These are phyloP conservation scores for Quercus engelmannii DNA, from an alignment of 306 rosid genomes.

Conservation along the genomic window DNA sequence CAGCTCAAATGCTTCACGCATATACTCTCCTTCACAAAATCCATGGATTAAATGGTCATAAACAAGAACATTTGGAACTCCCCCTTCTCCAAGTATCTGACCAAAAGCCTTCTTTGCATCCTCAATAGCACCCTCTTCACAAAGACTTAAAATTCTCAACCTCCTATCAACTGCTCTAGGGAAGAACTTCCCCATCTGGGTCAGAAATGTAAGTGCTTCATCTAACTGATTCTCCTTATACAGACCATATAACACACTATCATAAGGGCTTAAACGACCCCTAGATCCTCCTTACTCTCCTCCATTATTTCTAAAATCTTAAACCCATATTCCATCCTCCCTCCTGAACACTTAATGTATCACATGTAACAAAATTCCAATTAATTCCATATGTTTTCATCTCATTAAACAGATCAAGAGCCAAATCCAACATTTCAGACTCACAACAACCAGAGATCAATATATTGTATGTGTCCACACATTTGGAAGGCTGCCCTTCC, in stretches of 20 bases:
- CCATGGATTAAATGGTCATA: conserved; percentile 46
- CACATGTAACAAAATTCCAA: conserved; percentile 51
- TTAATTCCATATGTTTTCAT: conserved; percentile 69
- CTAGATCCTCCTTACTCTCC: conserved; percentile 48
- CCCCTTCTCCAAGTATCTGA: conserved; percentile 51
- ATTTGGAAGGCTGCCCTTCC: conserved; percentile 65
- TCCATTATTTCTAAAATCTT: conserved; percentile 62
- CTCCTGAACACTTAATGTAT: conserved; percentile 51
- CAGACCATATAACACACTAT: conserved; percentile 66
- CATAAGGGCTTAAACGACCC: conserved; percentile 63
- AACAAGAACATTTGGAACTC: conserved; percentile 58
- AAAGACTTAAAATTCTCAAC: conserved; percentile 39
- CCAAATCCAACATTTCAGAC: conserved; percentile 49
- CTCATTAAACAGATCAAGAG: conserved; percentile 65
- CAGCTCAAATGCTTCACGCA: conserved; percentile 57
- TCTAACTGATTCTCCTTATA: conserved; percentile 48
- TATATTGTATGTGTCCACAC: conserved; percentile 59
- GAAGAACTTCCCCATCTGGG: conserved; percentile 45
- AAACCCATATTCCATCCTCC: conserved; percentile 58
- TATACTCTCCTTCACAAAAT: conserved; percentile 38
- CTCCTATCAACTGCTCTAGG: conserved; percentile 73
- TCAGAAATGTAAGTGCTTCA: conserved; percentile 55
- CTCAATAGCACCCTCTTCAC: conserved; percentile 38
- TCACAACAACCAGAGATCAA: conserved; percentile 53
- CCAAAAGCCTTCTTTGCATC: conserved; percentile 57